Evolutionary conservation across 2,329 filamentous ascomycete genomes (phyloP), one percentile per base, ranked within the genome.

Genomic region (Fusarium sarcochroum): DNA sequence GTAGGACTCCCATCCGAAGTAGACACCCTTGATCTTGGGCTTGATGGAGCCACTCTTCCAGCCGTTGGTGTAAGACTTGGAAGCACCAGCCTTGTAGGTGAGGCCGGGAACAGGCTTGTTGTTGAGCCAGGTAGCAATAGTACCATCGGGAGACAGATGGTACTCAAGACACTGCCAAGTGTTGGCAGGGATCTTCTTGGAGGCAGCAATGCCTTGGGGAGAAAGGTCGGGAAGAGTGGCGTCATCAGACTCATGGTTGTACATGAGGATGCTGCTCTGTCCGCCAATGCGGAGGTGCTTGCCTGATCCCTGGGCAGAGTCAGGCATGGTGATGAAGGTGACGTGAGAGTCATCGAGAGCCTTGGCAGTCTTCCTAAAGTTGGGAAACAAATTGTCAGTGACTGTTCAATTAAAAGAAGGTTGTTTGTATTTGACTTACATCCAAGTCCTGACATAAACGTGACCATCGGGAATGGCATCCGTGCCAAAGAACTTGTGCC

Each of bases 1-100:
- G 68, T 90, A 90, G 6, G 83, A 86, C 80, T 90, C 87, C 87
- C 87, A 89, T 0, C 87, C 87, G 65, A 89, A 89, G 77, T 89
- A 87, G 27, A 89, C 78, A 9, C 74, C 86, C 1, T 84, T 84
- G 55, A 87, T 78, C 72, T 85, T 85, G 6, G 87, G 86, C 73
- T 81, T 85, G 58, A 81, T 74, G 34, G 65, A 75, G 73, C 83
- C 83, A 49, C 83, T 80, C 67, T 81, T 77, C 87, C 87, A 89
- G 1, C 75, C 81, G 3, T 82, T 83, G 38, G 79, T 75, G 32
- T 78, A 59, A 4, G 52, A 78, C n/a, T 83, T 83, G 1, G 81
- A 68, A 59, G 80, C 83, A 45, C 75, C 77, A 0, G 84, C 87
- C 63, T 62, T 64, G 59, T 59, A 61, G 5, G 66, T 66, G 13